phyloP scores from a whole-genome alignment of 768 basidiomycete genomes.

The Agrocybe pediades region DNA sequence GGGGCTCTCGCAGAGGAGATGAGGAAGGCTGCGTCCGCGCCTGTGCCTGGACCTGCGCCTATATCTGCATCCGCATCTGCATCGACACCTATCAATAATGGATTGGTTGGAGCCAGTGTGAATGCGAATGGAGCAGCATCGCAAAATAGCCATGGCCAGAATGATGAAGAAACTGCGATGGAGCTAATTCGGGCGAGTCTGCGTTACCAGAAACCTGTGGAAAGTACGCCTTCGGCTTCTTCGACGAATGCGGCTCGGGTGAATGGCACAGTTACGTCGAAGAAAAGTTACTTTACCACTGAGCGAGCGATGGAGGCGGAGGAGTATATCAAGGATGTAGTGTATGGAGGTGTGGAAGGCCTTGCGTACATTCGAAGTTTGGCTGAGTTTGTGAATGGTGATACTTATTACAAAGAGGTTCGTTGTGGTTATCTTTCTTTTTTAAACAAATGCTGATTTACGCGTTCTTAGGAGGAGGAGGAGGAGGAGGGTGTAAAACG shows the following conservation, averaged over 20 bases:
- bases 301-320: conserved; percentile 56
- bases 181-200: conserved; percentile 40
- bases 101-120: no score
- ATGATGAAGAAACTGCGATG: conserved; percentile 34
- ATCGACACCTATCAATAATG: no score
- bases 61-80: background rate
- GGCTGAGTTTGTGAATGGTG: conserved; percentile 66
- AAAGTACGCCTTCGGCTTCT: background rate
- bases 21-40: conserved; percentile 20
- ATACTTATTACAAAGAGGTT: conserved; percentile 19
- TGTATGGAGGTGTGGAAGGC: conserved; percentile 80
- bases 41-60: background rate
- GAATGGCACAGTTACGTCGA: conserved; percentile 16
- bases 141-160: background rate
- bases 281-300: conserved; percentile 48
- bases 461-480: background rate
- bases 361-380: conserved; percentile 76
- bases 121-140: background rate
- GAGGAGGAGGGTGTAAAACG: conserved; percentile 7
- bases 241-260: background rate
- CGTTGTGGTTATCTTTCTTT: conserved; percentile 2
- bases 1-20: conserved; percentile 49
- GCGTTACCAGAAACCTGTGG: conserved; percentile 28
- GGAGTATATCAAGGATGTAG: conserved; percentile 69
- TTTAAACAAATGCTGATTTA: background rate